Evolutionary conservation across 2,329 filamentous ascomycete species (phyloP), one percentile per base, ranked within the genome.

Genomic region (Intubia oerlemansii): DNA sequence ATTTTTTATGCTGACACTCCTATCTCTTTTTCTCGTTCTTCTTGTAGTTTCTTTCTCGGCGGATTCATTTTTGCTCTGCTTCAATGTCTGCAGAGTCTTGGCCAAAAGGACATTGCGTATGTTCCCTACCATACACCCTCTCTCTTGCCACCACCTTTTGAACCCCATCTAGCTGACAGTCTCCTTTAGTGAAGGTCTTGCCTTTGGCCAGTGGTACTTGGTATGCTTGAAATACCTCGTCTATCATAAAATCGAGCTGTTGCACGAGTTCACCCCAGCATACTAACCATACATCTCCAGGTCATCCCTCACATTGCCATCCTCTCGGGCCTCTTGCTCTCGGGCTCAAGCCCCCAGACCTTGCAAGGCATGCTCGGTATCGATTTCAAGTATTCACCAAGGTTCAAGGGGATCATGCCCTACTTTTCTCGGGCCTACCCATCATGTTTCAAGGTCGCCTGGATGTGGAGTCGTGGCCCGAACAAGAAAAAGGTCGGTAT

Each of bases 291-390:
- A 19, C 17, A 10, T 19, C 6, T 19, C 1, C 4, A 37, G 41
- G 41, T 34, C 2, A 42, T 45, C 8, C 41, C 42, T 1, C 43
- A 45, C 11, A 40, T 43, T 12, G 36, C 42, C 23, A 42, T 45
- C 11, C 24, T 44, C 15, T 40, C 39, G 0, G 38, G 37, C 24
- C 31, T 40, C 22, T 25, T 45, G 16, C 35, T 44, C 7, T 41
- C 43, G 3, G 40, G 42, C 7, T 45, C 44, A 34, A 44, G 44
- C 19, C 42, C 42, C 8, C 41, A 38, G 25, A 42, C 37, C n/a
- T 31, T 45, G 4, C 41, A 44, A 23, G 42, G 38, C 2, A 34
- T 44, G 5, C 33, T 43, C 12, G 41, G 34, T 7, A 34, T 38
- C 4, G 33, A 40, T 10, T 25, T 30, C 14, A 24, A 34, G n/a